A percentile compares a stretch with the other conserved stretches of the same genome.
Evolutionary conservation across 805 yeast genomes (phyloP).

Genomic region (Yarrowia hollandica): DNA sequence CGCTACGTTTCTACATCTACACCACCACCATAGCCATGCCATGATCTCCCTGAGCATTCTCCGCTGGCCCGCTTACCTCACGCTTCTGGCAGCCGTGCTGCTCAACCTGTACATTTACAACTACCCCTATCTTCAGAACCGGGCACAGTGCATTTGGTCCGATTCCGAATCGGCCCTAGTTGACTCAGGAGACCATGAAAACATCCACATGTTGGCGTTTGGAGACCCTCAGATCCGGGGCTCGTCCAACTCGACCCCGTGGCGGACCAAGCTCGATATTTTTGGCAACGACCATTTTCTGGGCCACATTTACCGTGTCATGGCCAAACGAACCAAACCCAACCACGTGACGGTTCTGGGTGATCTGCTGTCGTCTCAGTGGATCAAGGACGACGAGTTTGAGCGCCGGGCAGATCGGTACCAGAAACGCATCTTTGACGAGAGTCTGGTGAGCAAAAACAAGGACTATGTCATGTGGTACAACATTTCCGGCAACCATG

Average conservation of each 20-base stretch:
- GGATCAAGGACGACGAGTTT: conserved; percentile 89
- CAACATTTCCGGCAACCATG: conserved; percentile 93
- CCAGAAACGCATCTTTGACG: conserved; percentile 39
- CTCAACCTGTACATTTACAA: conserved; percentile 27
- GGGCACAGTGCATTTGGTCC: not conserved
- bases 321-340: conserved; percentile 67
- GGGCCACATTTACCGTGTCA: conserved; percentile 73
- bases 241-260: conserved; percentile 67
- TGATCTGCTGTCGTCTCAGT: conserved; percentile 88
- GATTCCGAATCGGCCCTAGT: no score
- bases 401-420: conserved; percentile 72
- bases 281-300: conserved; percentile 87
- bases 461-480: conserved; percentile 46
- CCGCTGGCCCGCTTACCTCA: conserved; percentile 26
- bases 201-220: conserved; percentile 73
- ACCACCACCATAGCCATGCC: not conserved
- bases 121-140: conserved; percentile 13
- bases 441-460: conserved; percentile 11
- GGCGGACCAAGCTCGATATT: conserved; percentile 74
- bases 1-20: not conserved
- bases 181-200: no score
- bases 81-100: conserved; percentile 5
- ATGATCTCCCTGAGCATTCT: conserved; percentile 11
- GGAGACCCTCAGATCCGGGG: conserved; percentile 99
- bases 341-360: conserved; percentile 88